Base-by-base conservation (phyloP, 192 early-diverging fungal genomes). In the Backusella sp. region DNA sequence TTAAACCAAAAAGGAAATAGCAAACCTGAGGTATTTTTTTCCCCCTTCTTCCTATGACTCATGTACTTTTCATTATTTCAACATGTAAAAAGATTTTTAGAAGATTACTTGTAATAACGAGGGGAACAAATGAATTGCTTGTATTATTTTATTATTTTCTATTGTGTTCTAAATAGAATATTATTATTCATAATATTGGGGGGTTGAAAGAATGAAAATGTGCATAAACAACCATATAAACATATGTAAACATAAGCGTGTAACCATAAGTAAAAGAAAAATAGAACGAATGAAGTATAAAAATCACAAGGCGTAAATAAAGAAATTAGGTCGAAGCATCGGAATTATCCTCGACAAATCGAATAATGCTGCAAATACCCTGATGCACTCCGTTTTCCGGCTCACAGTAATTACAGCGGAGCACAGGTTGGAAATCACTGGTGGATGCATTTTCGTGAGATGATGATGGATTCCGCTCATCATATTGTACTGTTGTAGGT, bases 361-460 rank as follows among this genome's bases (percentile, higher is more conserved):
- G 35, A n/a, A 73, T 34, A 37, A 73, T n/a, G n/a, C 21, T 35
- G 26, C 56, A 73, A 12, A n/a, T 21, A 21, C 14, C 35, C 23
- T 73, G 56, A 26, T 73, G 72, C 2, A 73, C 21, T 14, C 56
- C 72, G 4, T 35, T 36, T 65, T 73, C 34, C 15, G 72, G 72
- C 21, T 15, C 17, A 39, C 72, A 73, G 37, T 65, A 73, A 17
- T 65, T n/a, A 39, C 72, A 73, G 26, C 28, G 53, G 37, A 36
- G 72, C 1, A 59, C 72, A 0, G 36, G 49, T 41, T 21, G 35
- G 65, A 59, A 62, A 28, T 35, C 56, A 36, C 6, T 59, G 56
- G 8, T 21, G 72, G 56, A n/a, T 36, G 8, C 9, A 52, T 11
- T 52, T 19, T 23, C 21, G 4, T 35, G 36, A 69, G 34, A 41